A percentile compares a stretch with the other conserved stretches of the same genome.
Conservation (phyloP, 176 grass and related monocot species). For the Eremochloa ophiuroides region DNA sequence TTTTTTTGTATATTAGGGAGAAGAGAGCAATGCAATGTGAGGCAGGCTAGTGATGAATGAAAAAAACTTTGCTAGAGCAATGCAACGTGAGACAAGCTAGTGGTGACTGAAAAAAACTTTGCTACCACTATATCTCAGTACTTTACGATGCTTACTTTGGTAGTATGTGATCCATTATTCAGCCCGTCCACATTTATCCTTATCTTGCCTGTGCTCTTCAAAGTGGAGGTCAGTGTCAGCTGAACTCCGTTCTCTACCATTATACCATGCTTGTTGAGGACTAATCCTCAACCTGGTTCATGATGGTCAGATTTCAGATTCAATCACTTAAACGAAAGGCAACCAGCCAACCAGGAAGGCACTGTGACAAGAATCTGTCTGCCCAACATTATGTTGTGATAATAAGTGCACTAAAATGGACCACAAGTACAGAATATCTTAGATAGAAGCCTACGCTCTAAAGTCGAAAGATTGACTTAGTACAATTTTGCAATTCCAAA, state of each 20-base stretch:
- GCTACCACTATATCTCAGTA: neutral
- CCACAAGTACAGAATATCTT: neutral
- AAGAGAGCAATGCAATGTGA: neutral
- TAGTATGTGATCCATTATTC: neutral
- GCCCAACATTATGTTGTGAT: neutral
- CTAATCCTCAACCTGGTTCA: slow-evolving; percentile 21
- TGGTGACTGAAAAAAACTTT: neutral
- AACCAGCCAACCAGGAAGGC: neutral
- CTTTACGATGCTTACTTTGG: slow-evolving; percentile 35
- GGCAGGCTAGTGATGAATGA: too few species aligned
- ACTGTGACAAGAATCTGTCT: neutral
- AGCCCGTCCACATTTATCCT: slow-evolving; percentile 28
- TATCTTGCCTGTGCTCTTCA: slow-evolving; percentile 28
- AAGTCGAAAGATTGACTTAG: neutral
- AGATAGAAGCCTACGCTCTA: neutral
- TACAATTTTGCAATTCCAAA: neutral
- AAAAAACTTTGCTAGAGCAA: neutral
- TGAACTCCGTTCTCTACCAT: slow-evolving; percentile 43
- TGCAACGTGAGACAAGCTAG: neutral
- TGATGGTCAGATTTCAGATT: neutral
- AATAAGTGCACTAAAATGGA: neutral
- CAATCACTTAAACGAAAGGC: neutral
- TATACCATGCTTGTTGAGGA: slow-evolving; percentile 13
- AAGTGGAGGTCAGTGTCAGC: slow-evolving; percentile 28
- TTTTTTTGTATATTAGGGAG: neutral